Evolutionary conservation across 2,329 filamentous ascomycete species (phyloP), one percentile per base, ranked within the genome.

Genomic region (Byssochlamys sp.): DNA sequence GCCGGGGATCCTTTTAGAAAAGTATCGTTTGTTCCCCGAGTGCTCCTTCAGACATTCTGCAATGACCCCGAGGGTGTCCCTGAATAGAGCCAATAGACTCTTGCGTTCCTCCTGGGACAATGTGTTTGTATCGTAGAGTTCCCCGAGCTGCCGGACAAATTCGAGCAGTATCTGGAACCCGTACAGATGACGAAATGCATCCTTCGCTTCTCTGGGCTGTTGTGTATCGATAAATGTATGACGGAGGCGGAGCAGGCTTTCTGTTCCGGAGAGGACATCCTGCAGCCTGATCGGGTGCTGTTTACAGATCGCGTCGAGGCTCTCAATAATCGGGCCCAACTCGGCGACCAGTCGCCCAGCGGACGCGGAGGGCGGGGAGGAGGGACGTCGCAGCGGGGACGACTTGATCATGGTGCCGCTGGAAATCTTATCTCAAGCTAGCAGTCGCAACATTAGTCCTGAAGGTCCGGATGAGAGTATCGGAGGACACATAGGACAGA

Each of bases 1-100:
- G 25, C 84, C 85, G 58, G 89, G 83, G 29, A 95, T 84, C 63
- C 84, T 81, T 63, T 85, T 86, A 58, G 84, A 83, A 70, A 97
- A 97, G 76, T 92, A 96, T 64, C 89, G 84, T 67, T 87, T 83
- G 73, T 97, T 99, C 24, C 91, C 92, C 52, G 87, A 81, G 71
- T 97, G 91, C 52, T 85, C 84, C 56, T 84, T 83, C 62, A 99
- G 81, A 12, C 85, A 85, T 53, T 87, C 86, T 1, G 88, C 86
- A 28, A 97, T 75, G 12, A 94, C 83, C 31, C 84, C 71, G 58
- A 77, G 60, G 24, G 69, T 64, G 61, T 78, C 75, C 60, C 74
- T 84, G 45, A 94, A 77, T n/a, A 88, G 81, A 7, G 81, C 81
- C 66, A 90, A 84, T 19, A 95, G 77, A 19, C 78, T 75, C 69